Conservation (phyloP, 331 rosid species). For the Acacia concinna region DNA sequence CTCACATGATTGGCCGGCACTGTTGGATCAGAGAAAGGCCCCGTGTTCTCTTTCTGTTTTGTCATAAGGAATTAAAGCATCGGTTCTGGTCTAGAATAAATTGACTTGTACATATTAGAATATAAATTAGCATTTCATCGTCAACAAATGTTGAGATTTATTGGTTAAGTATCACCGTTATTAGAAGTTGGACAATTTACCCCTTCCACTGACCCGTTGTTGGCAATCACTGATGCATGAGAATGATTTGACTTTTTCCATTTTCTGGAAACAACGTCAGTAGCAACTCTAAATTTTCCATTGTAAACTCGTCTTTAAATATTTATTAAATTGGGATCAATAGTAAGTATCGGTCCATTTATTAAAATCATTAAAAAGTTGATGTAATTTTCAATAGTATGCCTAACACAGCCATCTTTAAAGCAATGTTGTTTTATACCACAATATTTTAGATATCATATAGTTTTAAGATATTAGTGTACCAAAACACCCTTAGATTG, state of each 20-base stretch:
- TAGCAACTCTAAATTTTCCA: conserved; percentile 8
- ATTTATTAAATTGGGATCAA: not conserved
- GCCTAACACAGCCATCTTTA: not conserved
- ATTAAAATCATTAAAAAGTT: not conserved
- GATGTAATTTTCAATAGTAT: not conserved
- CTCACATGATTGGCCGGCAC: not conserved
- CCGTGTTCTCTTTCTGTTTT: not conserved
- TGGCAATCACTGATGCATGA: not conserved
- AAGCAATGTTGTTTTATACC: not conserved
- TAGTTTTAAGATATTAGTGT: not conserved
- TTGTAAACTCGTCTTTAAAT: not conserved
- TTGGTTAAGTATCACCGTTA: not conserved
- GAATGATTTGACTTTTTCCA: not conserved
- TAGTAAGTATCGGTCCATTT: not conserved
- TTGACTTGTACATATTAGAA: not conserved
- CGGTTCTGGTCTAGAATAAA: not conserved
- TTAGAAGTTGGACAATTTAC: not conserved
- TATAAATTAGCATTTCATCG: not conserved
- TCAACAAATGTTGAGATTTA: conserved; percentile 2
- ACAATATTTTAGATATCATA: not conserved
- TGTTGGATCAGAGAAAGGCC: not conserved
- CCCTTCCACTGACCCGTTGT: not conserved
- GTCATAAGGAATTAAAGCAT: not conserved
- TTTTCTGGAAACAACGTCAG: not conserved
- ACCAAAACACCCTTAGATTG: not conserved